Evolutionary conservation across 1,284 basidiomycete genomes (phyloP), one percentile per base, ranked within the genome.

Genomic region (Ustilago tritici): DNA sequence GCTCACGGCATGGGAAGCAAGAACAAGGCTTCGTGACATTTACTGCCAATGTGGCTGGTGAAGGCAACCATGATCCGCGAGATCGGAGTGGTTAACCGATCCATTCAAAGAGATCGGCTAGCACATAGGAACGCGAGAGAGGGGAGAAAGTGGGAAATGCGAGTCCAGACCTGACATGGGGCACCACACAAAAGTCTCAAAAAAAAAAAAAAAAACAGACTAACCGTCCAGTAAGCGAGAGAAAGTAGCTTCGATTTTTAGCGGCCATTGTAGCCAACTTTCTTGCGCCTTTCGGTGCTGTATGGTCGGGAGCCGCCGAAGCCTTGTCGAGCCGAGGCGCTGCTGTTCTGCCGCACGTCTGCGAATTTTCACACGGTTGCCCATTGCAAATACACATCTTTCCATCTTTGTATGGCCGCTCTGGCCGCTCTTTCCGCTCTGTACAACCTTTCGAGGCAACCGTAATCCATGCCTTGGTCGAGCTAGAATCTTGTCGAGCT

Each of bases 241-340:
- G 50, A 52, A 35, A 52, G 50, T 31, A 15, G 32, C 28, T 52
- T 35, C 9, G 31, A 34, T 5, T 52, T 28, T 17, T 34, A 31
- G 28, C 49, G 17, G 40, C 43, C n/a, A 28, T 32, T 32, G 9
- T 31, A 50, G 49, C 14, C 49, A 23, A n/a, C 52, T 56, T 47
- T 12, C 23, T 28, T 28, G 23, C 23, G 23, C 23, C 23, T 28
- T 28, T 28, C 23, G 23, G 43, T 19, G n/a, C 43, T 17, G 43
- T 19, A 19, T 46, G 43, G 43, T 63, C 57, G 61, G 70, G 70
- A 72, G 70, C 70, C 70, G 70, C 70, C 36, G 23, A 4, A 52
- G 34, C 59, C 23, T 17, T 34, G 11, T 41, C 14, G 15, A 65
- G 65, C 65, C 65, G 70, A 63, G 40, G n/a, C 23, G 53, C 49